These are phyloP conservation scores for Coemansia sp. DNA, from an alignment of 192 early-diverging fungal species.

Conservation along the genomic window DNA sequence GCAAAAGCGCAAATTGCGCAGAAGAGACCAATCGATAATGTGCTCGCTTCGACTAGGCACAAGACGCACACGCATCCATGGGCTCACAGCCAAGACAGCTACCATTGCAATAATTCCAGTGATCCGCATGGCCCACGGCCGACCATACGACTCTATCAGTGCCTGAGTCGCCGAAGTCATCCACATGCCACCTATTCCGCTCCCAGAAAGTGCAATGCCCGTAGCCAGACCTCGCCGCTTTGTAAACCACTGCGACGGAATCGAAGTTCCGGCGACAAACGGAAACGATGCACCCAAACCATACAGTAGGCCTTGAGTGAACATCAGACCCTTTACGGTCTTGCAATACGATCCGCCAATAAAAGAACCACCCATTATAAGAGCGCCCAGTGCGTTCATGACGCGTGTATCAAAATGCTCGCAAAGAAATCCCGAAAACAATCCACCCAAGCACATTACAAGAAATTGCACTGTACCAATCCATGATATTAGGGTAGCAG, in stretches of 20 bases:
- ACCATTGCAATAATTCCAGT: conserved; percentile 44
- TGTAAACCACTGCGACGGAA: conserved; percentile 51
- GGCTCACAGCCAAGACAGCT: conserved; percentile 43
- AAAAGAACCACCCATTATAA: conserved; percentile 42
- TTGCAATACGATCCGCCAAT: conserved; percentile 43
- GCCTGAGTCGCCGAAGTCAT: conserved; percentile 51
- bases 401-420: conserved; percentile 50
- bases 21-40: conserved; percentile 41
- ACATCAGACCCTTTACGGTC: conserved; percentile 37
- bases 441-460: conserved; percentile 33
- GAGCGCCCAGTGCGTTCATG: conserved; percentile 34
- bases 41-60: conserved; percentile 33
- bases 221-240: conserved; percentile 51
- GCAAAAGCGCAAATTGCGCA: conserved; percentile 36
- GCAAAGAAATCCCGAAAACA: conserved; percentile 47
- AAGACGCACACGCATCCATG: conserved; percentile 46
- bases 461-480: conserved; percentile 47
- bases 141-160: conserved; percentile 39
- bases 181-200: conserved; percentile 54
- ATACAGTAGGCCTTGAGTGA: conserved; percentile 51
- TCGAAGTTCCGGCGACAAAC: conserved; percentile 46
- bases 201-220: conserved; percentile 53
- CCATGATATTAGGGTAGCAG: conserved; percentile 47
- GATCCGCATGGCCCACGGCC: conserved; percentile 56
- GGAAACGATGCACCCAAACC: conserved; percentile 53